Percentiles rank a stretch among this genome's conserved stretches.
Conservation (phyloP, 257 asterid genomes). For the Leptodermis oblonga region DNA sequence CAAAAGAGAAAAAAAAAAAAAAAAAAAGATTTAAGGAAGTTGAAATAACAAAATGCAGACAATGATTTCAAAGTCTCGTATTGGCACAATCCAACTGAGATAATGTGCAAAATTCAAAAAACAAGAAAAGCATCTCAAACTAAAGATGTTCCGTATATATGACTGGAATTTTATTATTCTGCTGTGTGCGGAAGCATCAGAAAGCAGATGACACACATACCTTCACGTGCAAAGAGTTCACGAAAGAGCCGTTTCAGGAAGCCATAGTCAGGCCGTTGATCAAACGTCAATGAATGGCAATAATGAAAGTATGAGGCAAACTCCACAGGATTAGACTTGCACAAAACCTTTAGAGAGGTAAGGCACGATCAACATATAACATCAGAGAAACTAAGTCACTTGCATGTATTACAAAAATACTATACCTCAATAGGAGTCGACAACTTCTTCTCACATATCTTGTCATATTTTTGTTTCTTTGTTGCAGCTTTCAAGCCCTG, state of each 20-base stretch:
- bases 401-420: constrained; percentile 8
- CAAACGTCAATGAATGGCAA: constrained; percentile 91
- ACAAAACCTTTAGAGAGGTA: constrained; percentile 53
- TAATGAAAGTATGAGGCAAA: constrained; percentile 92
- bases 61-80: neutral
- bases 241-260: constrained; percentile 87
- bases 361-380: neutral
- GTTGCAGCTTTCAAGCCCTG: constrained; percentile 98
- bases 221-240: constrained; percentile 88
- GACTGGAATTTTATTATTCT: neutral
- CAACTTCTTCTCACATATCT: constrained; percentile 87
- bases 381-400: neutral
- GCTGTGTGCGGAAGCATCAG: constrained; percentile 3
- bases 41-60: constrained; percentile 1
- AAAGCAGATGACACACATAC: constrained; percentile 31
- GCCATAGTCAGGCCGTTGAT: constrained; percentile 95
- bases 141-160: neutral
- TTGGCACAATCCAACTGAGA: neutral
- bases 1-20: too few species aligned
- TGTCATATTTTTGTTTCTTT: constrained; percentile 95
- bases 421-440: constrained; percentile 94
- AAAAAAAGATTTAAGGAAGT: constrained; percentile 20
- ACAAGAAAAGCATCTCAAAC: neutral
- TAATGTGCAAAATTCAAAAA: neutral
- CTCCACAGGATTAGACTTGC: constrained; percentile 96